Base-by-base conservation (phyloP, 495 filamentous ascomycete genomes). In the Patellaria atrata region DNA sequence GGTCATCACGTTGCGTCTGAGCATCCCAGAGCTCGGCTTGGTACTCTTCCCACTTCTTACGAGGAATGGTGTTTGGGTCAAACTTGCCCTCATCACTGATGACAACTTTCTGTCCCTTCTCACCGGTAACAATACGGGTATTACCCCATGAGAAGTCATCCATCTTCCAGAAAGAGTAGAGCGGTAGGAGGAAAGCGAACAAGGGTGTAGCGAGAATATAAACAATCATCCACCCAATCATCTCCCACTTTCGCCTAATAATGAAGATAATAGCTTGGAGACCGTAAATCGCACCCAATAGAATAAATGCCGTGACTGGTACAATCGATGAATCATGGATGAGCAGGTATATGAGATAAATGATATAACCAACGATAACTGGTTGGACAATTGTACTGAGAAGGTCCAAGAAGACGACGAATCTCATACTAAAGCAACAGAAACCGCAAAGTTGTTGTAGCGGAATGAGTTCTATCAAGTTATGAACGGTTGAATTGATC, bases 401-500 rank as follows among this genome's bases (percentile, higher is more conserved):
- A 27, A 99, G 66, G 54, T 99, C 89, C 37, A 96, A 56, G 50
- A 99, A 92, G 44, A 99, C 87, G 40, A 99, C 67, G 61, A 99
- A 99, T 46, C 89, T 74, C 89, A 99, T 99, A 57, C 79, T 85
- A 67, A 99, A 99, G 60, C 91, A 96, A 67, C 89, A 99, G 73
- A 99, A 99, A 56, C 89, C 89, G 59, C 89, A 99, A 20, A 99
- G 74, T 53, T 96, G 80, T 33, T 79, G 71, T 54, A 99, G 59
- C 4, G 85, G 85, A 48, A 96, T 85, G 32, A 99, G 74, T 53
- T 99, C 89, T 44, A 89, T 79, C 43, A 99, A 66, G 56, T 99
- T 99, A 65, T 99, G 89, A 14, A 99, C 79, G 2, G 89, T 99
- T 20, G 87, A 94, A 61, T 99, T 99, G 58, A 99, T 99, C 89